Conservation (phyloP, 164 flowering plant species). For the Malania oleifera region DNA sequence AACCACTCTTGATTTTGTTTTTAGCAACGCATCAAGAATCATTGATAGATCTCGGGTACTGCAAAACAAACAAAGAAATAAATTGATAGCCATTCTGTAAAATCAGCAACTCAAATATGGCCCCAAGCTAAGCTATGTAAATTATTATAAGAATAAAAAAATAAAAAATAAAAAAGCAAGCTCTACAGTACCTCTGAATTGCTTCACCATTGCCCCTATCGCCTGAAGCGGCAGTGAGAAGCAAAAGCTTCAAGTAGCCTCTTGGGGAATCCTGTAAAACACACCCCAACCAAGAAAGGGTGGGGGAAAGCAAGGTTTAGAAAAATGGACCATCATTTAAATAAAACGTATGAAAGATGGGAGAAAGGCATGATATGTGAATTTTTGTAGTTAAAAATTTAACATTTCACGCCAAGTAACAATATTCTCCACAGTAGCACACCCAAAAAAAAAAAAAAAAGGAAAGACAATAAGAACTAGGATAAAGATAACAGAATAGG, state of each 20-base stretch:
- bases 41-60: conserved; percentile 94
- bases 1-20: conserved; percentile 78
- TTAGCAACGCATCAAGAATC: conserved; percentile 92
- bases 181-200: conserved; percentile 64
- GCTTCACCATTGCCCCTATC: conserved; percentile 67
- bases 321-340: no score
- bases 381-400: no score
- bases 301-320: no score
- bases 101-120: neutral
- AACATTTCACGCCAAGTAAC: no score
- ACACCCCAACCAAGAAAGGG: conserved; percentile 5
- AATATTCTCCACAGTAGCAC: no score
- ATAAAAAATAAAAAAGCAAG: conserved; percentile 7
- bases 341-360: neutral
- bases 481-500: no score
- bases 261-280: conserved; percentile 68
- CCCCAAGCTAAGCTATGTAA: neutral
- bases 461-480: no score
- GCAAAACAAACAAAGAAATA: conserved; percentile 21
- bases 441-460: no score
- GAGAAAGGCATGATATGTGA: neutral
- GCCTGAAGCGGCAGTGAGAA: conserved; percentile 90
- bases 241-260: conserved; percentile 90
- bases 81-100: neutral
- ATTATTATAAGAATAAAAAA: conserved; percentile 1